Percentiles rank a stretch among this genome's conserved stretches.
Conservation (phyloP, 1,284 basidiomycete genomes). For the Peniophora sp. region DNA sequence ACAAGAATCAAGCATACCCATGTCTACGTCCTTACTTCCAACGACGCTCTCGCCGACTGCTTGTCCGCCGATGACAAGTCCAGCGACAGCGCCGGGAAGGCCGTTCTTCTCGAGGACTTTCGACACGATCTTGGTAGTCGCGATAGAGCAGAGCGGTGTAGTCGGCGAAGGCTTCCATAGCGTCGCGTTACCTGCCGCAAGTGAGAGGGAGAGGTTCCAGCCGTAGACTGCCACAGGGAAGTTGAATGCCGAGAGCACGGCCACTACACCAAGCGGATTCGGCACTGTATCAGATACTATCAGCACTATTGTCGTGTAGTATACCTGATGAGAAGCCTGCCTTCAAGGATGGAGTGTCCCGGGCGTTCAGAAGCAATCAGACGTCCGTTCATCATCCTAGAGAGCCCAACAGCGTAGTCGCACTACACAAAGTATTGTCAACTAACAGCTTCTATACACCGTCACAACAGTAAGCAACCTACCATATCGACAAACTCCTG, state of each 20-base stretch:
- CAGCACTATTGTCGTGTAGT: no score
- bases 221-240: slow-evolving; percentile 91
- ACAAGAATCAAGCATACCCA: slow-evolving; percentile 61
- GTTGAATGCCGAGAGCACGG: slow-evolving; percentile 88
- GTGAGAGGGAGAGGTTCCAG: slow-evolving; percentile 85
- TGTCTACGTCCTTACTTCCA: slow-evolving; percentile 63
- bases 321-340: slow-evolving; percentile 21
- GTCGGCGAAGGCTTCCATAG: slow-evolving; percentile 93
- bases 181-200: slow-evolving; percentile 88
- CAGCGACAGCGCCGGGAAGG: slow-evolving; percentile 76
- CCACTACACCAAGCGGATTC: slow-evolving; percentile 91
- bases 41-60: slow-evolving; percentile 78
- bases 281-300: slow-evolving; percentile 47
- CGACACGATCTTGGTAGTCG: slow-evolving; percentile 80
- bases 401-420: slow-evolving; percentile 78
- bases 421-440: slow-evolving; percentile 26
- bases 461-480: slow-evolving; percentile 11
- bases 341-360: slow-evolving; percentile 88
- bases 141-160: slow-evolving; percentile 84
- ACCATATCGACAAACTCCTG: slow-evolving; percentile 95
- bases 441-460: not conserved
- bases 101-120: slow-evolving; percentile 76
- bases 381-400: slow-evolving; percentile 86
- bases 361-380: slow-evolving; percentile 81
- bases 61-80: slow-evolving; percentile 78